These are phyloP conservation scores for Fusarium tuaranense DNA, from an alignment of 2,329 filamentous ascomycete species.

Conservation along the genomic window DNA sequence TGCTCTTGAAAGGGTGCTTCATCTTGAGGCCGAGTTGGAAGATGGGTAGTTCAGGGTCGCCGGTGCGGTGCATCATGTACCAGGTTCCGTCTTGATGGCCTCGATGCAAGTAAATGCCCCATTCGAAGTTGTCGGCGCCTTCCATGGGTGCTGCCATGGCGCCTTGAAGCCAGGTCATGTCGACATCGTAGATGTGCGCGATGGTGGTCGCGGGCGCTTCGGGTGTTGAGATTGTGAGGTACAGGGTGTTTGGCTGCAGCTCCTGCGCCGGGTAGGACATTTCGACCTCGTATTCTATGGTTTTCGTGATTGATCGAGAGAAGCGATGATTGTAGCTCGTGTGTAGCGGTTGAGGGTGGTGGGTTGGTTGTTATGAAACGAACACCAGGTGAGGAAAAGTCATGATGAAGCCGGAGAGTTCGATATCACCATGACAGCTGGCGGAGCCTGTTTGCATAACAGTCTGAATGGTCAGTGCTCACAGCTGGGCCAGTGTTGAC, in stretches of 20 bases:
- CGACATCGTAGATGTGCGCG: slow-evolving; percentile 23
- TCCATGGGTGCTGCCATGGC: slow-evolving; percentile 19
- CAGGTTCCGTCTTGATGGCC: slow-evolving; percentile 41
- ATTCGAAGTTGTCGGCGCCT: slow-evolving; percentile 48
- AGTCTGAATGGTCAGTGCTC: background rate
- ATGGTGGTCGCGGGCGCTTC: slow-evolving; percentile 14
- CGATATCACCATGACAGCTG: background rate
- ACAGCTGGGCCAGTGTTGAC: background rate
- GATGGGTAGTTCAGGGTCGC: slow-evolving; percentile 2
- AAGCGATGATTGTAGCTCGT: background rate
- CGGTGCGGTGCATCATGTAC: slow-evolving; percentile 38
- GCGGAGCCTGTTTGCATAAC: background rate
- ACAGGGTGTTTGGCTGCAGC: slow-evolving; percentile 40
- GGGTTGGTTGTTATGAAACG: background rate
- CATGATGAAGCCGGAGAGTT: background rate
- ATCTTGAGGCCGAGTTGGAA: slow-evolving; percentile 18
- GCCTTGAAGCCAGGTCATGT: slow-evolving; percentile 18
- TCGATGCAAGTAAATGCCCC: slow-evolving; percentile 53
- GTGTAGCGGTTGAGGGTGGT: background rate
- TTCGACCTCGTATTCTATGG: background rate
- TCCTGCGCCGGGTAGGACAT: slow-evolving; percentile 36
- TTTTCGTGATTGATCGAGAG: background rate
- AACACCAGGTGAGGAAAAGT: background rate
- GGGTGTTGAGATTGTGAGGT: slow-evolving; percentile 41
- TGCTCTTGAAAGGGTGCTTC: slow-evolving; percentile 32